These are phyloP conservation scores for Globisporangium yorkense DNA, from an alignment of 352 stramenopile genomes.

Conservation along the genomic window DNA sequence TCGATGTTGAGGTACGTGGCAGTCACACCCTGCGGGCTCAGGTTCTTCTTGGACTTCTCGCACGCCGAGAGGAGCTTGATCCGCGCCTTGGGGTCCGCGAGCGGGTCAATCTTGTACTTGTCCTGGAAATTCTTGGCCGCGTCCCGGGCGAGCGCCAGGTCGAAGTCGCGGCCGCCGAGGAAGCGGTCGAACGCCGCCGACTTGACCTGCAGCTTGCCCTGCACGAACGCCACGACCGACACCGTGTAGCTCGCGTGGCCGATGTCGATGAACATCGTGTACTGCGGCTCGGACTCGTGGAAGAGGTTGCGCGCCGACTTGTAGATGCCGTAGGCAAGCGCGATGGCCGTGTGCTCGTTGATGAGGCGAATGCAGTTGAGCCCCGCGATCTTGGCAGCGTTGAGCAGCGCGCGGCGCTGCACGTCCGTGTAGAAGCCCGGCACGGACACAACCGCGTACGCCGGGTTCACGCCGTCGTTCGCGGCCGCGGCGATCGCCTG, in stretches of 20 bases:
- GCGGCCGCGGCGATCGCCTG: constrained; percentile 91
- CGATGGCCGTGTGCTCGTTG: constrained; percentile 97
- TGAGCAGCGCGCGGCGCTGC: constrained; percentile 94
- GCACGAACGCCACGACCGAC: constrained; percentile 91
- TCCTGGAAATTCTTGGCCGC: constrained; percentile 93
- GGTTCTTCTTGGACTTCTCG: constrained; percentile 99
- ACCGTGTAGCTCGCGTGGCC: constrained; percentile 93
- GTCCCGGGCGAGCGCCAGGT: constrained; percentile 93
- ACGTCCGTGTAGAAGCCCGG: constrained; percentile 97
- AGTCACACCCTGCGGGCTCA: constrained; percentile 95
- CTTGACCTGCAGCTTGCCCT: constrained; percentile 95
- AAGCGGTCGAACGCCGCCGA: constrained; percentile 91
- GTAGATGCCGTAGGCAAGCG: constrained; percentile 95
- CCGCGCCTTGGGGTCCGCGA: constrained; percentile 90
- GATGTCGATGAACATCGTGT: constrained; percentile 99
- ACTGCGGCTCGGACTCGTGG: constrained; percentile 88
- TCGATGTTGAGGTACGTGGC: constrained; percentile 97
- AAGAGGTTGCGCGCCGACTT: constrained; percentile 94
- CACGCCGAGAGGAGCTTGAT: constrained; percentile 96
- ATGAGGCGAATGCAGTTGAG: constrained; percentile 97
- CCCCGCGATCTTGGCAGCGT: constrained; percentile 90
- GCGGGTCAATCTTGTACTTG: constrained; percentile 94
- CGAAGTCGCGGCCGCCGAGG: constrained; percentile 96
- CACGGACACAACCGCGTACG: constrained; percentile 94
- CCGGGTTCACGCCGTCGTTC: constrained; percentile 84